A percentile compares a stretch with the other conserved stretches of the same genome.
Conservation (phyloP, 306 rosid species). For the Rosa persica region DNA sequence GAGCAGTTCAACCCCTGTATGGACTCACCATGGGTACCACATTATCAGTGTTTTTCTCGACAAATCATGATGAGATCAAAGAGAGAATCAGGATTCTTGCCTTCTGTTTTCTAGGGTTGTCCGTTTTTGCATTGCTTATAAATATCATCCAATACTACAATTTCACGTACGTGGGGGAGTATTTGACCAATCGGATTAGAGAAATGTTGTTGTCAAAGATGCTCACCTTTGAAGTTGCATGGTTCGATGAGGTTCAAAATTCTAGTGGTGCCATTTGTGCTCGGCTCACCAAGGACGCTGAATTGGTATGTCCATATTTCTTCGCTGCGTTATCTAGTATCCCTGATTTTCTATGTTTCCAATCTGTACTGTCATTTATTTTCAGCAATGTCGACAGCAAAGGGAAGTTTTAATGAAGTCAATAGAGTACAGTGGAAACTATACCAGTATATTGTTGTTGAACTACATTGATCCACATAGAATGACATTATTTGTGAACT, state of each 20-base stretch:
- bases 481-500: not conserved
- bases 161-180: constrained; percentile 49
- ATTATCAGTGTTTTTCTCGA: constrained; percentile 29
- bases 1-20: constrained; percentile 42
- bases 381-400: too few relatives aligned
- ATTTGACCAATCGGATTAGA: constrained; percentile 44
- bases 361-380: not conserved
- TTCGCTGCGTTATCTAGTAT: not conserved
- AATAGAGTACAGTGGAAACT: too few relatives aligned
- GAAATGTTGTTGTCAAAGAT: constrained; percentile 42
- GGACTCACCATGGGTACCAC: constrained; percentile 34
- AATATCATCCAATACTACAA: constrained; percentile 44
- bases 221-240: constrained; percentile 51
- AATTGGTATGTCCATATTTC: constrained; percentile 30
- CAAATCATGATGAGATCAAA: constrained; percentile 38
- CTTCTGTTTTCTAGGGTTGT: constrained; percentile 25
- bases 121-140: constrained; percentile 23
- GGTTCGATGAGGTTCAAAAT: constrained; percentile 47
- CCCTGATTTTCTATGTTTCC: not conserved
- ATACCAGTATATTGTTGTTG: too few relatives aligned
- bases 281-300: constrained; percentile 50
- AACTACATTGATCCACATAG: not conserved
- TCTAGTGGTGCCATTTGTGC: constrained; percentile 50
- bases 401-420: too few relatives aligned
- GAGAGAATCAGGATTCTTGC: constrained; percentile 18